Percentiles rank a stretch among this genome's conserved stretches.
These are phyloP conservation scores for Cupressus sempervirens DNA, from an alignment of 75 land plant genomes.

Conservation along the genomic window DNA sequence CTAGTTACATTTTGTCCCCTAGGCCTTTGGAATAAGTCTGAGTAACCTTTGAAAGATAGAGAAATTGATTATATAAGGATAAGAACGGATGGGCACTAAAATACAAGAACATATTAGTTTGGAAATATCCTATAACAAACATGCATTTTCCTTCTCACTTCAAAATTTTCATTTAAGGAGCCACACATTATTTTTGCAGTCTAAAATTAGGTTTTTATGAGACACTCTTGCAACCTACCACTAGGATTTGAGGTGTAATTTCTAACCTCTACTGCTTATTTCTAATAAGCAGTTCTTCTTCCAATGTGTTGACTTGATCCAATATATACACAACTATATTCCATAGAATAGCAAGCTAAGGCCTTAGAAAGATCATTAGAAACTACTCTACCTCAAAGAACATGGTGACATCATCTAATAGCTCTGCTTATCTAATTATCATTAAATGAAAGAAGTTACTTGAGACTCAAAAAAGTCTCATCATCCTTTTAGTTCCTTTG, in stretches of 20 bases:
- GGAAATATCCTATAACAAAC: not conserved
- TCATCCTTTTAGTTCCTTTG: not conserved
- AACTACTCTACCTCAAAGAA: not conserved
- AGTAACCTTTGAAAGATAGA: conserved; percentile 36
- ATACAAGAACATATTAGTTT: not conserved
- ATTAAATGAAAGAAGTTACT: not conserved
- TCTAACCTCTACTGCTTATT: conserved; percentile 57
- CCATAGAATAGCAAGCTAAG: not conserved
- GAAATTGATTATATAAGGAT: not conserved
- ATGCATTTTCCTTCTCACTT: not conserved
- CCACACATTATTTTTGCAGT: not conserved
- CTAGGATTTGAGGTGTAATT: conserved; percentile 49
- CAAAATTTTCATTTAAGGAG: not conserved
- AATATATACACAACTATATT: conserved; percentile 59
- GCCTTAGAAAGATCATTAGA: not conserved
- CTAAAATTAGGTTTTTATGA: not conserved
- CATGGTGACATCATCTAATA: not conserved
- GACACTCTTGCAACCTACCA: conserved; percentile 35
- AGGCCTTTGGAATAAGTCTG: conserved; percentile 61
- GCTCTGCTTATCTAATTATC: not conserved
- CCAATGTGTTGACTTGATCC: conserved; percentile 75
- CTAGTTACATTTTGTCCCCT: conserved; percentile 60
- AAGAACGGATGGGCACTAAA: not conserved
- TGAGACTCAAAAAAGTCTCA: not conserved
- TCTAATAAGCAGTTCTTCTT: conserved; percentile 49